Percentiles rank a stretch among this genome's conserved stretches.
Evolutionary conservation across 2,329 filamentous ascomycete genomes (phyloP).

Genomic region (Talaromyces funiculosus): DNA sequence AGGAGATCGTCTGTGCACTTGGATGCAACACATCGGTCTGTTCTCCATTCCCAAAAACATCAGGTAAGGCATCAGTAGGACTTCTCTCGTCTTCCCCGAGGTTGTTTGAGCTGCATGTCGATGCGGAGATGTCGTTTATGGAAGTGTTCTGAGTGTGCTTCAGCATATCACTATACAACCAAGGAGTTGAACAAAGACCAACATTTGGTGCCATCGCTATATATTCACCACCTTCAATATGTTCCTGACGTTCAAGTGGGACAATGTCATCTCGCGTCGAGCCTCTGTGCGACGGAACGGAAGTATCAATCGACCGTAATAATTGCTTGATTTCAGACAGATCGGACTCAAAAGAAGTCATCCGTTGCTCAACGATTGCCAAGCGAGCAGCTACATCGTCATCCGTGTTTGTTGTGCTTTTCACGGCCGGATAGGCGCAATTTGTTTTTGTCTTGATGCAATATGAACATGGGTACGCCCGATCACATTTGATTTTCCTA

Average conservation of each 20-base stretch:
- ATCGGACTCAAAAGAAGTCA: background rate
- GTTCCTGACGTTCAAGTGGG: background rate
- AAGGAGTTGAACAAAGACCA: background rate
- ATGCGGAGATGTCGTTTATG: conserved; percentile 11
- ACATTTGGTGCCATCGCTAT: background rate
- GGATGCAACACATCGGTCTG: conserved; percentile 2
- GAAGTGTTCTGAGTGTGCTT: background rate
- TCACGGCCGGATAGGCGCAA: conserved; percentile 28
- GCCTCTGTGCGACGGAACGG: background rate
- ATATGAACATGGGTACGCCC: conserved; percentile 38
- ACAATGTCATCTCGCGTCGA: background rate
- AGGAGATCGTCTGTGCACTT: conserved; percentile 30
- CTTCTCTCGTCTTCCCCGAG: background rate
- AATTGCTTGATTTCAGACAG: background rate
- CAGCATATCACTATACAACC: background rate
- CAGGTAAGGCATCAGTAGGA: background rate
- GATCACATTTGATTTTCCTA: conserved; percentile 39
- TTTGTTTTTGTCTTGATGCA: conserved; percentile 34
- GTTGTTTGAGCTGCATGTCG: background rate
- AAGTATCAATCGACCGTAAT: background rate
- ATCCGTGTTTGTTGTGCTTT: conserved; percentile 14
- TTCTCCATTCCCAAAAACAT: background rate
- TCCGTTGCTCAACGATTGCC: background rate
- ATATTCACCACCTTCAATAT: background rate
- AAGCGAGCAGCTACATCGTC: background rate